phyloP scores from a whole-genome alignment of 208 protist species.

The Acanthamoeba rhysodes region DNA sequence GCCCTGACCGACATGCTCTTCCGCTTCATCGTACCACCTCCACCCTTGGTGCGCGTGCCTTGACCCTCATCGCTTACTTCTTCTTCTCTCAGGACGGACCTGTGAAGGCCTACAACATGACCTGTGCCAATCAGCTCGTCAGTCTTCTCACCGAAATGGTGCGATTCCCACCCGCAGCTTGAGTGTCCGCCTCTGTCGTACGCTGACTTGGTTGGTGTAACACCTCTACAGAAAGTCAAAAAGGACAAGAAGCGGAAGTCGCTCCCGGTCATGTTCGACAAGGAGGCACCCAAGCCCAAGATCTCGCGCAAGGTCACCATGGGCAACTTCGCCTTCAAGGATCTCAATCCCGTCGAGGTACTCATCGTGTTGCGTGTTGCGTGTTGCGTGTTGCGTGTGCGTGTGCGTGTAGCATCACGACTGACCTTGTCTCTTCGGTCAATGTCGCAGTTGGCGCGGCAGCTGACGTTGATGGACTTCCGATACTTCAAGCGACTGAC shows the following conservation, averaged over 20 bases:
- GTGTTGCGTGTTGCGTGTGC: neutral
- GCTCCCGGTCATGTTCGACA: constrained; percentile 51
- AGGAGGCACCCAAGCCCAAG: constrained; percentile 44
- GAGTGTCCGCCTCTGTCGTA: neutral
- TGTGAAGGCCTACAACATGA: constrained; percentile 28
- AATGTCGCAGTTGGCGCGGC: neutral
- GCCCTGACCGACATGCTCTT: constrained; percentile 24
- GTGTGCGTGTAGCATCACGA: too few relatives aligned
- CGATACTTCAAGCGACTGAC: constrained; percentile 50
- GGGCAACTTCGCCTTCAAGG: constrained; percentile 56
- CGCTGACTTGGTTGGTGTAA: neutral
- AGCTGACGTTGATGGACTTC: constrained; percentile 58
- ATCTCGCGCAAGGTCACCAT: constrained; percentile 34
- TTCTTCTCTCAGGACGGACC: constrained; percentile 45
- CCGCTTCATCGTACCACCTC: constrained; percentile 50
- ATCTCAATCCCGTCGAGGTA: constrained; percentile 37
- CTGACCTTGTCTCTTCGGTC: too few relatives aligned
- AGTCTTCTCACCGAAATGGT: constrained; percentile 52
- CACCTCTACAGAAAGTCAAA: constrained; percentile 3
- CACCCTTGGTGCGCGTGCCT: too few relatives aligned
- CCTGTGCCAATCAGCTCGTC: constrained; percentile 45
- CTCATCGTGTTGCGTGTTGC: too few relatives aligned
- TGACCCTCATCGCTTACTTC: neutral
- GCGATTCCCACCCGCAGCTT: neutral
- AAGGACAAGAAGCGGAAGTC: constrained; percentile 50